These are phyloP conservation scores for Stenogyne calaminthoides DNA, from an alignment of 305 asterid species.

Conservation along the genomic window DNA sequence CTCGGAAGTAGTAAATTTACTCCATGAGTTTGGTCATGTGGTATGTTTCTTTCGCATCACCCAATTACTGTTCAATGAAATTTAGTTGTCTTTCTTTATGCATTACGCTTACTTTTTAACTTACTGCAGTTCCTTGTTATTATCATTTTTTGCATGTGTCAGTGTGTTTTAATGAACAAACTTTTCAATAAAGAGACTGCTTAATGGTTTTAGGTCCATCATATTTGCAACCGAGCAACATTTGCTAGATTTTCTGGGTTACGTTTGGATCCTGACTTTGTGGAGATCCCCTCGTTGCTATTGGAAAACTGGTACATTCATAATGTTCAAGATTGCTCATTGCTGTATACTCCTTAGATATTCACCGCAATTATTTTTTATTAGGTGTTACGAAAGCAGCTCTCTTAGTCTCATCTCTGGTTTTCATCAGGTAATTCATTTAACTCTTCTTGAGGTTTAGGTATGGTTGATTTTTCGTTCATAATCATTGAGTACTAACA, in stretches of 20 bases:
- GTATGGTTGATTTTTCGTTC: background rate
- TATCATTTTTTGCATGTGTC: background rate
- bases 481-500: background rate
- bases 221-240: slow-evolving; percentile 82
- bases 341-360: slow-evolving; percentile 5
- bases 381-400: slow-evolving; percentile 82
- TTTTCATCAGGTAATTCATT: slow-evolving; percentile 73
- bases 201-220: slow-evolving; percentile 65
- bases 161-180: background rate
- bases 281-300: slow-evolving; percentile 85
- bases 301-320: slow-evolving; percentile 78
- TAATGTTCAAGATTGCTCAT: background rate
- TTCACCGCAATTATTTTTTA: slow-evolving; percentile 26
- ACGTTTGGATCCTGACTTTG: slow-evolving; percentile 93
- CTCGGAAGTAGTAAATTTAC: slow-evolving; percentile 82
- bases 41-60: slow-evolving; percentile 45
- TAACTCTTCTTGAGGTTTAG: slow-evolving; percentile 7
- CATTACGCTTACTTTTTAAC: background rate
- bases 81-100: slow-evolving; percentile 6
- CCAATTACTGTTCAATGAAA: background rate
- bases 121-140: background rate
- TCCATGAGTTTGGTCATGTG: slow-evolving; percentile 98
- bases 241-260: slow-evolving; percentile 89
- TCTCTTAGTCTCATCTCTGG: slow-evolving; percentile 87
- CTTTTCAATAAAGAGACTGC: slow-evolving; percentile 13